These are phyloP conservation scores for Aspergillus pseudoviridinutans DNA, from an alignment of 2,329 filamentous ascomycete genomes.

Conservation along the genomic window DNA sequence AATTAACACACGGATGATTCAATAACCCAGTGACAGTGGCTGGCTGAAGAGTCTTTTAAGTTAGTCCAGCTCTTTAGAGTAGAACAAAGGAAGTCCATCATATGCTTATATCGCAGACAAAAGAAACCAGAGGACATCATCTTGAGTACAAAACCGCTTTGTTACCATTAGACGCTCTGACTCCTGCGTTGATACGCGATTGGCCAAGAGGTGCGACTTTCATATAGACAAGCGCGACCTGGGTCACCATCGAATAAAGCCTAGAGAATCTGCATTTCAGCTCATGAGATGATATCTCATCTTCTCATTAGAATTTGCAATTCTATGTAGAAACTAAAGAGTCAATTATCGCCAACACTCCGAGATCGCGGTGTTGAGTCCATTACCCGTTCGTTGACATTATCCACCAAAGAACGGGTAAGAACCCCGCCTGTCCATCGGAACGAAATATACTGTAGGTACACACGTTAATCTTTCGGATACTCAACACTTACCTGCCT, in stretches of 20 bases:
- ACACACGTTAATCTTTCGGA: not conserved
- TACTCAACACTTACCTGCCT: not conserved
- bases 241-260: not conserved
- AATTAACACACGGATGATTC: not conserved
- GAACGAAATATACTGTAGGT: not conserved
- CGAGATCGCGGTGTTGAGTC: not conserved
- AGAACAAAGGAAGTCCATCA: not conserved
- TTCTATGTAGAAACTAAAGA: not conserved
- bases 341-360: not conserved
- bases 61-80: not conserved
- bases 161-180: no score
- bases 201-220: no score
- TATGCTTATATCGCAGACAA: not conserved
- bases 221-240: not conserved
- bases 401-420: not conserved
- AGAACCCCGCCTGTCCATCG: not conserved
- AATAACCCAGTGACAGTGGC: not conserved
- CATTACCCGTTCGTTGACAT: not conserved
- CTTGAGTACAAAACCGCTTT: not conserved
- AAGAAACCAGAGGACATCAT: not conserved
- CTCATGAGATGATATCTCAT: no score
- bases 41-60: not conserved
- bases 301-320: not conserved
- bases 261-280: not conserved
- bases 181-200: no score